Percentiles rank a stretch among this genome's conserved stretches.
Evolutionary conservation across 106 monocot genomes (phyloP).

Genomic region (Ottelia alismoides): DNA sequence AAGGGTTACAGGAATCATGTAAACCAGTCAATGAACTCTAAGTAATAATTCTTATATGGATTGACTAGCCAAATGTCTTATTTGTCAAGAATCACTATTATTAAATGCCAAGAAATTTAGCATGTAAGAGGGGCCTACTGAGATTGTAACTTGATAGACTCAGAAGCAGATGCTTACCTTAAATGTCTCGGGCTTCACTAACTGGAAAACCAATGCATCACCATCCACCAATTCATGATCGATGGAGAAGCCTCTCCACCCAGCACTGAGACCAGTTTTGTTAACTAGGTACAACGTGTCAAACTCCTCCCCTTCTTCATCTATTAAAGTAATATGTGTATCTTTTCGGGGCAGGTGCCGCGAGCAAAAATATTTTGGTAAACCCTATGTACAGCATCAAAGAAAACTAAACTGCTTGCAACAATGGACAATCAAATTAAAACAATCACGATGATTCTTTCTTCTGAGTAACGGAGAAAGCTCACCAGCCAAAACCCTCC

Average conservation of each 20-base stretch:
- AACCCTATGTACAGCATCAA: conserved; percentile 30
- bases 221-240: conserved; percentile 13
- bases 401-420: not conserved
- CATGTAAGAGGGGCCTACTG: too few species aligned
- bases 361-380: conserved; percentile 43
- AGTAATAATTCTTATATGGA: too few species aligned
- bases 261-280: conserved; percentile 10
- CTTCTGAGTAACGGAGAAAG: not conserved
- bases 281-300: conserved; percentile 2
- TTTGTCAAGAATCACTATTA: too few species aligned
- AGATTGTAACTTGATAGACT: not conserved
- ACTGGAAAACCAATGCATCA: conserved; percentile 9
- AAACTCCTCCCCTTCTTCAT: conserved; percentile 36
- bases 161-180: conserved; percentile 5
- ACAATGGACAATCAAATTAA: not conserved
- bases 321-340: conserved; percentile 25
- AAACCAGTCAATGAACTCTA: too few species aligned
- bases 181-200: conserved; percentile 3
- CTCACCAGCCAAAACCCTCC: conserved; percentile 93
- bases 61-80: too few species aligned
- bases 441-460: too few species aligned
- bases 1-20: too few species aligned
- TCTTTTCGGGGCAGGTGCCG: conserved; percentile 41
- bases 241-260: conserved; percentile 12
- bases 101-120: too few species aligned